Evolutionary conservation across 208 protist species (phyloP).

Genomic region (Borovskyia barvae): DNA sequence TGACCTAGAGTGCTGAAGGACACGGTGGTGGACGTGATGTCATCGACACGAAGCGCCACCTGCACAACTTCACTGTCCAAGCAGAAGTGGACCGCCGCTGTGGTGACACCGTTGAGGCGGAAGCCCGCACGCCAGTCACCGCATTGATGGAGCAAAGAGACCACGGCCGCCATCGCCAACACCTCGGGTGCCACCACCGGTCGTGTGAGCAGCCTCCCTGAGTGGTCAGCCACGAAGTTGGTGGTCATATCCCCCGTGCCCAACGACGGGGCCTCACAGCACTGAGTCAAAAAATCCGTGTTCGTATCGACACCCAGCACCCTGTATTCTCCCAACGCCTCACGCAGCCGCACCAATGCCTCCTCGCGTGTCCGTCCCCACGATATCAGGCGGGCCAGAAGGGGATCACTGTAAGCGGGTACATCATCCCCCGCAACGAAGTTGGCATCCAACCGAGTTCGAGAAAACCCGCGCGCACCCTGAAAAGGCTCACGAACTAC

Average conservation of each 20-base stretch:
- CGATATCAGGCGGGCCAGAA: slow-evolving; percentile 80
- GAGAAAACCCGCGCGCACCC: slow-evolving; percentile 27
- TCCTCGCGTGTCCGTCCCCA: slow-evolving; percentile 34
- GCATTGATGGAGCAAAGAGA: slow-evolving; percentile 18
- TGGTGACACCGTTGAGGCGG: slow-evolving; percentile 33
- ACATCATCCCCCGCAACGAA: slow-evolving; percentile 81
- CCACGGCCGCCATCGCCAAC: slow-evolving; percentile 18
- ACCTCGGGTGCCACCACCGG: slow-evolving; percentile 22
- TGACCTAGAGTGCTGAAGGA: slow-evolving; percentile 11
- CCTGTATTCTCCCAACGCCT: slow-evolving; percentile 74
- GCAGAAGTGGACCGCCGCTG: slow-evolving; percentile 27
- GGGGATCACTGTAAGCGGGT: slow-evolving; percentile 95
- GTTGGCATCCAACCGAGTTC: slow-evolving; percentile 79
- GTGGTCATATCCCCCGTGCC: slow-evolving; percentile 67
- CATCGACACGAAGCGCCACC: slow-evolving; percentile 30
- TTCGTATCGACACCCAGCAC: slow-evolving; percentile 93
- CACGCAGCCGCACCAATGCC: slow-evolving; percentile 18
- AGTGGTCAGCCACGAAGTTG: slow-evolving; percentile 66
- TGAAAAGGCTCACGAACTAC: slow-evolving; percentile 33
- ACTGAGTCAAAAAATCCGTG: slow-evolving; percentile 59
- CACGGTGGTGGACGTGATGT: slow-evolving; percentile 22
- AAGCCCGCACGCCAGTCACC: slow-evolving; percentile 27
- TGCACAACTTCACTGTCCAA: slow-evolving; percentile 20
- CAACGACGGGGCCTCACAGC: slow-evolving; percentile 63
- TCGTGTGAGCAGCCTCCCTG: slow-evolving; percentile 27